phyloP scores from a whole-genome alignment of 1,284 basidiomycete species.

The Malassezia dermatis region DNA sequence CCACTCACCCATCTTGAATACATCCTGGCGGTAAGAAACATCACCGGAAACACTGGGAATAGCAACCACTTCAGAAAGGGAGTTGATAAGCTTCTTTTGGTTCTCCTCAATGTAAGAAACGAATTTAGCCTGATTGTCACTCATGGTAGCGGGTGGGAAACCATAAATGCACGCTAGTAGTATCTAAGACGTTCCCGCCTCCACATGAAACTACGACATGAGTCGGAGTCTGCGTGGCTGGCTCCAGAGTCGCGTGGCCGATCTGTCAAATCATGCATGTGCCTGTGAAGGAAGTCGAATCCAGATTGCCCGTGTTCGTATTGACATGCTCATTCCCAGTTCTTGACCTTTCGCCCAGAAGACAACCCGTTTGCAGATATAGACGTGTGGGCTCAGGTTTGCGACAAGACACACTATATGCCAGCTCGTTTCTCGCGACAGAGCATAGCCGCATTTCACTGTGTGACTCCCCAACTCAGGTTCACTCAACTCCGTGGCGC shows the following conservation, averaged over 20 bases:
- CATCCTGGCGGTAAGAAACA: conserved; percentile 40
- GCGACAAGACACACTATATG: conserved; percentile 7
- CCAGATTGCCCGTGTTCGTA: neutral
- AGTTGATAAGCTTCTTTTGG: conserved; percentile 33
- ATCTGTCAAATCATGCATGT: conserved; percentile 2
- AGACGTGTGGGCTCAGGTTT: conserved; percentile 11
- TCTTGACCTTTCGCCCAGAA: conserved; percentile 11
- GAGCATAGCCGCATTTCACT: conserved; percentile 2
- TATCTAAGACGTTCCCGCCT: conserved; percentile 1
- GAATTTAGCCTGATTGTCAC: conserved; percentile 28
- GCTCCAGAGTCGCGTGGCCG: conserved; percentile 3
- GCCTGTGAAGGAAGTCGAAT: neutral
- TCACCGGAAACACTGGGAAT: conserved; percentile 46
- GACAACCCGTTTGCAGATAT: neutral
- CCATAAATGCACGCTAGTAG: neutral
- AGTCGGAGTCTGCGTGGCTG: conserved; percentile 11
- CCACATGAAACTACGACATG: conserved; percentile 2
- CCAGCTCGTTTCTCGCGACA: conserved; percentile 4
- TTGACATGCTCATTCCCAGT: neutral
- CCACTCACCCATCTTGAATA: conserved; percentile 45
- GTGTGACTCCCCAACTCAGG: neutral
- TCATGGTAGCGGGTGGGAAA: conserved; percentile 5
- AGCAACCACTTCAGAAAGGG: conserved; percentile 40
- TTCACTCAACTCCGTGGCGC: conserved; percentile 12
- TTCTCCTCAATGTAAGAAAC: conserved; percentile 41